phyloP scores from a whole-genome alignment of 805 yeast species.

The Wilhelminamyces savonicus region DNA sequence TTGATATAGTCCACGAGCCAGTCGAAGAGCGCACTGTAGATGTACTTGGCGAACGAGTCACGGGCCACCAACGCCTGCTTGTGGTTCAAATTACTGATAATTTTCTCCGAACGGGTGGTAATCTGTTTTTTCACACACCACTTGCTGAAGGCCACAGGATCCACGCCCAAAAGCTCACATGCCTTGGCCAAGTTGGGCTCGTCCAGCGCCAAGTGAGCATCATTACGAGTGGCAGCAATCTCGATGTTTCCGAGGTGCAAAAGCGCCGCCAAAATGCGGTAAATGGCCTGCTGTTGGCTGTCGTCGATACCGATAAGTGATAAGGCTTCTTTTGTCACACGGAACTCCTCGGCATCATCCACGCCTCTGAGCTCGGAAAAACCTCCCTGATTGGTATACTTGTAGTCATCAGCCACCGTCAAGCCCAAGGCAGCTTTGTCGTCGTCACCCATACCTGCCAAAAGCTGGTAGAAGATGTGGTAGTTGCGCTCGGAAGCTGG shows the following conservation, averaged over 20 bases:
- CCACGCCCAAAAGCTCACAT: slow-evolving; percentile 77
- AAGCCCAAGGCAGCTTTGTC: slow-evolving; percentile 56
- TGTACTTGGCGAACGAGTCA: slow-evolving; percentile 94
- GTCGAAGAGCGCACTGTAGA: slow-evolving; percentile 87
- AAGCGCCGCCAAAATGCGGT: slow-evolving; percentile 77
- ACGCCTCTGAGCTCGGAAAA: slow-evolving; percentile 63
- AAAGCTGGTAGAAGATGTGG: slow-evolving; percentile 87
- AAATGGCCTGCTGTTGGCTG: slow-evolving; percentile 59
- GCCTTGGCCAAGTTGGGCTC: slow-evolving; percentile 83
- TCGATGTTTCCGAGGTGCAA: slow-evolving; percentile 91
- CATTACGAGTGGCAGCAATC: slow-evolving; percentile 75
- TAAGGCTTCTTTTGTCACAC: slow-evolving; percentile 71
- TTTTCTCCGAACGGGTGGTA: slow-evolving; percentile 86
- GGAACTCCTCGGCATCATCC: slow-evolving; percentile 77
- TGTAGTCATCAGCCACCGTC: slow-evolving; percentile 59
- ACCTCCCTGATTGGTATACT: slow-evolving; percentile 88
- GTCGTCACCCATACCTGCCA: slow-evolving; percentile 61
- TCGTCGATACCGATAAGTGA: slow-evolving; percentile 66
- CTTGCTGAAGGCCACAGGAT: slow-evolving; percentile 66
- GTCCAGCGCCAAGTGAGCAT: slow-evolving; percentile 75
- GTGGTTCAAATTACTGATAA: slow-evolving; percentile 73
- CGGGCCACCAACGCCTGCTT: slow-evolving; percentile 86
- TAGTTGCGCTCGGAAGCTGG: slow-evolving; percentile 88
- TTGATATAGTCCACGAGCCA: slow-evolving; percentile 90
- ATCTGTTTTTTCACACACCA: slow-evolving; percentile 94